Conservation (phyloP, 2,329 filamentous ascomycete species). For the Aaosphaeria arxii region DNA sequence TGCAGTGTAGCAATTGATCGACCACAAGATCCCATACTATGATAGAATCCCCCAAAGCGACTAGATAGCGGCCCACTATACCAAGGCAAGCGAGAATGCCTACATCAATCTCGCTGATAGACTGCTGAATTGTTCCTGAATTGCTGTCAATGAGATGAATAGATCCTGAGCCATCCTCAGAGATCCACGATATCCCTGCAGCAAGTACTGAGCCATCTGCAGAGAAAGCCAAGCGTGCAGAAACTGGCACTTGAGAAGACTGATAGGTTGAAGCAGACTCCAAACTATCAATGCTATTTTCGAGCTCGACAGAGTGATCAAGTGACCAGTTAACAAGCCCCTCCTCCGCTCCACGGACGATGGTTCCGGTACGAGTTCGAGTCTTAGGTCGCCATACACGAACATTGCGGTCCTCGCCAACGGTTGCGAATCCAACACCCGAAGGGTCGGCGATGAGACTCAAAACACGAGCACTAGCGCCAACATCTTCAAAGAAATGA, state of each 20-base stretch:
- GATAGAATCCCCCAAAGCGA: constrained; percentile 71
- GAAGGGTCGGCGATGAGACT: constrained; percentile 70
- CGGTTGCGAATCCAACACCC: constrained; percentile 72
- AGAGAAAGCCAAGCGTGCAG: constrained; percentile 73
- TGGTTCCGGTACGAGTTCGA: constrained; percentile 65
- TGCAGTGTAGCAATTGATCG: constrained; percentile 68
- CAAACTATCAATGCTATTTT: constrained; percentile 32
- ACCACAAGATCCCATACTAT: constrained; percentile 81
- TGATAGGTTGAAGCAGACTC: constrained; percentile 11
- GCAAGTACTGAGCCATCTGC: constrained; percentile 36
- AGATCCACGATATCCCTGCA: constrained; percentile 29
- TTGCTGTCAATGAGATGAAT: constrained; percentile 75
- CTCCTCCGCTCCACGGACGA: constrained; percentile 53
- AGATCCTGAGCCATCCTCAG: constrained; percentile 52
- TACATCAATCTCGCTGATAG: constrained; percentile 65
- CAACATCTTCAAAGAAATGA: constrained; percentile 57
- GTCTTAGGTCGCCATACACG: constrained; percentile 78
- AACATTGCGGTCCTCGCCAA: constrained; percentile 76
- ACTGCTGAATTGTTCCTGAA: constrained; percentile 64
- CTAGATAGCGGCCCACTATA: constrained; percentile 69
- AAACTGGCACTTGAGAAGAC: constrained; percentile 34
- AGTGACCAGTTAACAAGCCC: constrained; percentile 73
- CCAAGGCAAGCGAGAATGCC: constrained; percentile 65
- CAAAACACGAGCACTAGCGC: constrained; percentile 58
- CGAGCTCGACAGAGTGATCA: constrained; percentile 51